Percentiles rank a stretch among this genome's conserved stretches.
Conservation (phyloP, 257 asterid genomes). For the Cruciata laevipes region DNA sequence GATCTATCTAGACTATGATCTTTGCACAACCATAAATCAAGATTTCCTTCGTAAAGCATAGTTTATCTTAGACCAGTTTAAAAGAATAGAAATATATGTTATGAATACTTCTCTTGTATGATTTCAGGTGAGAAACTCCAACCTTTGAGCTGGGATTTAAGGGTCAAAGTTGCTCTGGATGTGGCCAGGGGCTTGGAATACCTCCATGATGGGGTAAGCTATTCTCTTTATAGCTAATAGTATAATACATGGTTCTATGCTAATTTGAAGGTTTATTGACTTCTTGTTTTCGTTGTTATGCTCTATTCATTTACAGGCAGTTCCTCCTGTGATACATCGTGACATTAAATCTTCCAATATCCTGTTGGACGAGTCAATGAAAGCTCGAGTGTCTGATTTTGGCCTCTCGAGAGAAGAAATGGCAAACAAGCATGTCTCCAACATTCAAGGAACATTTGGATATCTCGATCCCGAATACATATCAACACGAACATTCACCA, state of each 20-base stretch:
- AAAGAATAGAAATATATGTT: neutral
- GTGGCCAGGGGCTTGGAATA: slow-evolving; percentile 97
- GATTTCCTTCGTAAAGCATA: neutral
- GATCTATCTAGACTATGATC: neutral
- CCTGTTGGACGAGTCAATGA: slow-evolving; percentile 82
- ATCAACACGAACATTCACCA: slow-evolving; percentile 77
- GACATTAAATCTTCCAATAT: slow-evolving; percentile 92
- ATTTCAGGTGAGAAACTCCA: slow-evolving; percentile 54
- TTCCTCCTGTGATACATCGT: slow-evolving; percentile 88
- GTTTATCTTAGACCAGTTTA: neutral
- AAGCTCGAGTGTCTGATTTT: slow-evolving; percentile 92
- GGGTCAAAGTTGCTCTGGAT: slow-evolving; percentile 89
- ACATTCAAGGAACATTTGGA: slow-evolving; percentile 84
- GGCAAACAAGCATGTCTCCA: slow-evolving; percentile 57
- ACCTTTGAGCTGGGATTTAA: slow-evolving; percentile 60
- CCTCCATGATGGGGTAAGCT: slow-evolving; percentile 94
- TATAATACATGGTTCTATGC: neutral
- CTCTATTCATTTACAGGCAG: slow-evolving; percentile 56
- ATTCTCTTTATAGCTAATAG: neutral
- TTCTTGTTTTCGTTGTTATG: slow-evolving; percentile 13
- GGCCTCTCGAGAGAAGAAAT: slow-evolving; percentile 96
- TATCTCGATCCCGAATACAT: slow-evolving; percentile 94
- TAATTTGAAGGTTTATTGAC: slow-evolving; percentile 5
- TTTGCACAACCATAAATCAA: neutral
- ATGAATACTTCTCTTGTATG: slow-evolving; percentile 10